Evolutionary conservation across 1,139 yeast species (phyloP).

Genomic region (Taiozyma sp.): DNA sequence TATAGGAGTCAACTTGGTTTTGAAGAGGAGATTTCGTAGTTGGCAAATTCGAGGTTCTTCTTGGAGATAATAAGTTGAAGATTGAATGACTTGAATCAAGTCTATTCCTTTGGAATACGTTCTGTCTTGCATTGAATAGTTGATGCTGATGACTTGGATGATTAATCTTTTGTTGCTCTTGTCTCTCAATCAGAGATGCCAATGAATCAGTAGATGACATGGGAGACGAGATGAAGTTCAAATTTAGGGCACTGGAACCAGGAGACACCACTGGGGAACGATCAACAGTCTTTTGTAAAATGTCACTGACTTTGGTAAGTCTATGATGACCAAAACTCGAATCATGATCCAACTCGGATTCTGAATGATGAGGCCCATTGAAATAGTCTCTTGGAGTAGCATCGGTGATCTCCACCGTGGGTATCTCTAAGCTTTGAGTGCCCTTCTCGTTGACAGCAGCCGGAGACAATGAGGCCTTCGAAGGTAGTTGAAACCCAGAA

Average conservation of each 20-base stretch:
- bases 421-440: neutral
- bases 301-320: constrained; percentile 14
- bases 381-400: constrained; percentile 1
- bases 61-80: constrained; percentile 6
- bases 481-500: constrained; percentile 10
- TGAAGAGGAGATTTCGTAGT: constrained; percentile 13
- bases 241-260: neutral
- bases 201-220: constrained; percentile 35
- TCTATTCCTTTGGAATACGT: constrained; percentile 6
- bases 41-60: constrained; percentile 8
- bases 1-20: constrained; percentile 1
- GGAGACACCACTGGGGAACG: constrained; percentile 14
- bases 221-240: constrained; percentile 11
- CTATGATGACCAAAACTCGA: constrained; percentile 4
- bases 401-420: neutral
- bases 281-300: constrained; percentile 14
- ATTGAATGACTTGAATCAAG: constrained; percentile 14
- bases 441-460: constrained; percentile 6
- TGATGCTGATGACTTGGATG: constrained; percentile 34
- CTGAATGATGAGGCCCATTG: neutral
- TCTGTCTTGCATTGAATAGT: constrained; percentile 16
- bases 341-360: neutral
- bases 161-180: constrained; percentile 31
- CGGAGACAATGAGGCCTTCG: constrained; percentile 14
- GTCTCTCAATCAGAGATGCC: constrained; percentile 32